These are phyloP conservation scores for Harringtonia aguacate DNA, from an alignment of 2,329 filamentous ascomycete genomes.

Conservation along the genomic window DNA sequence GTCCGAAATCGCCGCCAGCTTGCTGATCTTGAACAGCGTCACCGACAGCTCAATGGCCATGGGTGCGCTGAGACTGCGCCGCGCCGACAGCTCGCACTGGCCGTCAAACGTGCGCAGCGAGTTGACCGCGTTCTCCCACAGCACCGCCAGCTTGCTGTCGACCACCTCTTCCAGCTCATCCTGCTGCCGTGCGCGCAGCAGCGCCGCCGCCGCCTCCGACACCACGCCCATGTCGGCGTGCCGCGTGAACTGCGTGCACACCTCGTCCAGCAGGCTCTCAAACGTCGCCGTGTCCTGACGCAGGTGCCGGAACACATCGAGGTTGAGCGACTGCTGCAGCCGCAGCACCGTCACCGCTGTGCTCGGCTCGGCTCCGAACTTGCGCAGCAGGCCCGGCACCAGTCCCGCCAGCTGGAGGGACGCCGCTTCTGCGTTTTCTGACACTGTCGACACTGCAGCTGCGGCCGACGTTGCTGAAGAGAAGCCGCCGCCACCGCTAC, in stretches of 20 bases:
- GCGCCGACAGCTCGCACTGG: conserved; percentile 58
- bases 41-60: conserved; percentile 62
- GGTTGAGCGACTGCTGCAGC: conserved; percentile 74
- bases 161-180: conserved; percentile 83
- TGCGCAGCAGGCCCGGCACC: conserved; percentile 80
- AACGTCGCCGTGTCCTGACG: conserved; percentile 78
- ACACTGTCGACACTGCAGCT: not conserved
- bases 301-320: conserved; percentile 80
- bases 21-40: conserved; percentile 67
- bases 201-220: conserved; percentile 68
- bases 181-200: conserved; percentile 76
- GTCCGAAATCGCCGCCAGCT: conserved; percentile 69
- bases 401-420: conserved; percentile 66
- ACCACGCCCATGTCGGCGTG: conserved; percentile 82
- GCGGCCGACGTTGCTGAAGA: not conserved
- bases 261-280: conserved; percentile 73
- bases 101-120: conserved; percentile 62
- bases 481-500: too few relatives aligned
- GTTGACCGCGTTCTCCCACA: conserved; percentile 79
- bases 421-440: conserved; percentile 66
- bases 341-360: conserved; percentile 79
- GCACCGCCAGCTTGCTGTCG: conserved; percentile 63
- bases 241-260: conserved; percentile 88
- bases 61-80: conserved; percentile 56
- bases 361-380: conserved; percentile 81